Percentiles rank a stretch among this genome's conserved stretches.
phyloP scores from a whole-genome alignment of 345 rosid genomes.

The Turnera subulata region DNA sequence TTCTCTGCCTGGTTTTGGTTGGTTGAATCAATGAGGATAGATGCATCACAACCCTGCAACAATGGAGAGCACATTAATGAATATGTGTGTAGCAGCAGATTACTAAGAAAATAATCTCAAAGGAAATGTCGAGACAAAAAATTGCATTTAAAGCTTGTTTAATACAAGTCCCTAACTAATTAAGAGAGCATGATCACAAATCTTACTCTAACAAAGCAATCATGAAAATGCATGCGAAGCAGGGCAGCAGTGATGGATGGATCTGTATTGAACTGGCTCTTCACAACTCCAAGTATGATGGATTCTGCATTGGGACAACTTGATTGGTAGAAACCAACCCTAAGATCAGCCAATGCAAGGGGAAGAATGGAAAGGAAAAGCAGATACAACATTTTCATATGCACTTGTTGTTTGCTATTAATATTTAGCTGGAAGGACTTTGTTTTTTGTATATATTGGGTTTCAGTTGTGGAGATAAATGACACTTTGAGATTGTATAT shows the following conservation, averaged over 20 bases:
- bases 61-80: too few species aligned
- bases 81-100: too few species aligned
- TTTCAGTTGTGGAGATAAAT: too few species aligned
- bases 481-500: too few species aligned
- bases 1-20: conserved; percentile 43
- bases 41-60: conserved; percentile 72
- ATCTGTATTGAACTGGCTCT: conserved; percentile 33
- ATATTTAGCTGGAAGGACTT: too few species aligned
- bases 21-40: conserved; percentile 60
- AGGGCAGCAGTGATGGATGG: conserved; percentile 53
- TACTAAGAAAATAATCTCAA: too few species aligned
- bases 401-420: too few species aligned
- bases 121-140: too few species aligned
- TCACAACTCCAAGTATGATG: conserved; percentile 38
- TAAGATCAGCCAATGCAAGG: conserved; percentile 37
- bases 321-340: conserved; percentile 48
- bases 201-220: conserved; percentile 70
- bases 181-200: too few species aligned
- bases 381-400: conserved; percentile 10
- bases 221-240: conserved; percentile 90
- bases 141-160: too few species aligned
- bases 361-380: conserved; percentile 29
- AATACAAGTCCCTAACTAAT: too few species aligned
- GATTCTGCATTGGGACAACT: conserved; percentile 66
- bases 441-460: too few species aligned